Evolutionary conservation across 1,284 basidiomycete species (phyloP), one percentile per base, ranked within the genome.

Genomic region (Ustilago trichophora): DNA sequence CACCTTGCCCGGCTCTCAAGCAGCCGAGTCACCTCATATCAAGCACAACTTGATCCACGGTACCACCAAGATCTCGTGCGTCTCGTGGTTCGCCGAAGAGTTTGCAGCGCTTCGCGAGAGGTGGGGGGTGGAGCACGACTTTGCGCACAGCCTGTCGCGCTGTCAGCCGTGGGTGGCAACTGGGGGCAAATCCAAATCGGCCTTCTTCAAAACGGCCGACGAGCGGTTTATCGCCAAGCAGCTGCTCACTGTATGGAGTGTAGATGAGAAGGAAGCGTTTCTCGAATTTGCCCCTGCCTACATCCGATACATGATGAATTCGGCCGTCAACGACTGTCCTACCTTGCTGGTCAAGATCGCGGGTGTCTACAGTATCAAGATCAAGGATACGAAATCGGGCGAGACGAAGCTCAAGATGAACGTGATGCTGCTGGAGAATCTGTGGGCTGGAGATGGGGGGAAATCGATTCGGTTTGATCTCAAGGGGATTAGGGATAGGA

Each of bases 211-310:
- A 49, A 76, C 75, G 32, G 19, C 40, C 8, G 76, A 76, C 29
- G 70, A 74, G 50, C 53, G 57, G 2, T 75, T 67, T 45, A 64
- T 77, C 29, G 72, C 73, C 38, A 77, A 78, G 53, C 67, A 75
- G 58, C 66, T 78, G 42, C 57, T 73, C 22, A 73, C 72, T 6
- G 70, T 78, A 15, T 76, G 75, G 75, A 63, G 54, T 25, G 58
- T 78, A 16, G 76, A 78, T 44, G 76, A 78, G 57, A 73, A 71
- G 48, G 76, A 76, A 41, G 76, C 76, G 6, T 75, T 78, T 36
- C 47, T 78, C 10, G 76, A 75, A 16, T 77, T 77, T 37, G 71
- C 76, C 11, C 76, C 75, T 13, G 72, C 72, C 10, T 77, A 77
- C 54, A 60, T 77, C 7, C 64, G 68, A n/a, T 75, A 75, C 60